Base-by-base conservation (phyloP, 225 moss, liverwort and hornwort genomes). In the Sphagnum tenellum region DNA sequence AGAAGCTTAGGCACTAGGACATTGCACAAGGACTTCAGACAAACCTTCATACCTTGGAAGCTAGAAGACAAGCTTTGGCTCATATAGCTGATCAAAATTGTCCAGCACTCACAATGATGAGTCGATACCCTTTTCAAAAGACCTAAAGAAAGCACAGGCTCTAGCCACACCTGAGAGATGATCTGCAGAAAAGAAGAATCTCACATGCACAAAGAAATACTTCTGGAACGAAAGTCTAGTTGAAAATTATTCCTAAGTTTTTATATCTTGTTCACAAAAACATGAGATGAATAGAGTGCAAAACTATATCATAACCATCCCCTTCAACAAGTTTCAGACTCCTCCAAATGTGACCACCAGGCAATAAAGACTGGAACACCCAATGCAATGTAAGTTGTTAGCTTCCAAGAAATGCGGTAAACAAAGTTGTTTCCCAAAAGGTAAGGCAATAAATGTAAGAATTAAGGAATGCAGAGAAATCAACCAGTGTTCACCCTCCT, bases 21-120 rank as follows among this genome's bases (percentile, higher is more conserved):
- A 98, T 60, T 93, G 93, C 64, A 98, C 80, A 76, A 98, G 93
- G 68, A 83, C 82, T 61, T 90, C 93, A 49, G 98, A 98, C 50
- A 98, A 77, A 62, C 98, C 98, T 74, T 98, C 93, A 67, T 98
- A 98, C 98, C 98, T 98, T 81, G 71, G 73, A 59, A 64, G 73
- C 71, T 66, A 8, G 60, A 55, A 80, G 45, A 52, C 81, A 72
- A 72, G 55, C 58, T 65, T 46, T 54, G 62, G 57, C 47, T 56
- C 64, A 47, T 54, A 68, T 29, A 29, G 29, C 29, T 29, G 29
- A 29, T 29, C 29, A 29, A 29, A 29, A 29, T 29, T 29, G 29
- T 29, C 29, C 29, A 29, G 29, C 29, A 29, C 29, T 29, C 29
- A 29, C 29, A 29, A 29, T 29, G 29, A 29, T 29, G 29, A 29